phyloP scores from a whole-genome alignment of 345 rosid species.

The Passiflora organensis region DNA sequence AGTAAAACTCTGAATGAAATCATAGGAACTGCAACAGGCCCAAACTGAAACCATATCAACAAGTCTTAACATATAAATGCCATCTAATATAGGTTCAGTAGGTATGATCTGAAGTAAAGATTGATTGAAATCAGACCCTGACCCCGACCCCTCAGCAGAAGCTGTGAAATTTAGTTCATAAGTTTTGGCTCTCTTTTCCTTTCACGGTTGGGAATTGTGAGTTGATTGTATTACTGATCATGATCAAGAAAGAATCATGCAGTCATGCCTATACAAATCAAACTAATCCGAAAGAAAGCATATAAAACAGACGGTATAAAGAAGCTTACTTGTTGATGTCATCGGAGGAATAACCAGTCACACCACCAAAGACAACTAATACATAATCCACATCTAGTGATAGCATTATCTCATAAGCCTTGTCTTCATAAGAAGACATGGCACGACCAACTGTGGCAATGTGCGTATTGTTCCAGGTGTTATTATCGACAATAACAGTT shows the following conservation, averaged over 20 bases:
- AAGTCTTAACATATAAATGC: no score
- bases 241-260: neutral
- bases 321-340: conserved; percentile 90
- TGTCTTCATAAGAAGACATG: conserved; percentile 96
- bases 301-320: neutral
- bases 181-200: neutral
- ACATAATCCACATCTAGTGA: conserved; percentile 96
- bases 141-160: no score
- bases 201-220: neutral
- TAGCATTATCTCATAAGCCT: conserved; percentile 91
- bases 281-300: neutral
- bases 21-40: no score
- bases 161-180: no score
- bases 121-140: no score
- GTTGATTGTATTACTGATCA: neutral
- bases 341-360: conserved; percentile 97
- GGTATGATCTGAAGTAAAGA: no score
- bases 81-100: no score
- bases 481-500: conserved; percentile 98
- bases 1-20: no score
- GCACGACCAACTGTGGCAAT: conserved; percentile 99
- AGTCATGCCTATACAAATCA: no score
- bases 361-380: conserved; percentile 96
- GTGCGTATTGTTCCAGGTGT: conserved; percentile 99
- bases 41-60: no score